Evolutionary conservation across 257 asterid species (phyloP), one percentile per base, ranked within the genome.

Genomic region (Salvia miltiorrhiza): DNA sequence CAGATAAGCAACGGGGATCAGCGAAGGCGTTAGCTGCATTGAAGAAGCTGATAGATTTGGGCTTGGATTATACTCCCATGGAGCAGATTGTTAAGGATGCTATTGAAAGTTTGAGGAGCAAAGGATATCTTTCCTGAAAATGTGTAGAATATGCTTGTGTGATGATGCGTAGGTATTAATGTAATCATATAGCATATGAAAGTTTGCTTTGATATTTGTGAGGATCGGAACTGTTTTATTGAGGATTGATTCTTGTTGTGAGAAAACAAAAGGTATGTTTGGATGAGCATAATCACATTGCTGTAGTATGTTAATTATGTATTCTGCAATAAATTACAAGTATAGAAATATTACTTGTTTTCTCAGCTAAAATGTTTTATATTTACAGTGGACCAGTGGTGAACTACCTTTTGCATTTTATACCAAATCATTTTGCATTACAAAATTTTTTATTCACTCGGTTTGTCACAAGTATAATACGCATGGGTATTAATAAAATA

Each of bases 71-170:
- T 62, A 78, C 73, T 71, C 79, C 95, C n/a, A 72, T 92, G 89
- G 94, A 89, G 67, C 93, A 92, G 68, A 92, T 85, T 65, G 79
- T 92, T 57, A 81, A 76, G 87, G 98, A 92, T 26, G 40, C 95
- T 63, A 89, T 89, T 16, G 89, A 89, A 73, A 84, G 92, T 77
- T 79, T 92, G 87, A 89, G 78, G 85, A 78, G 77, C 77, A 89
- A 80, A 70, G 95, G 94, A 2, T 83, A 80, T 67, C 48, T 89
- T 65, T 77, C 90, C 67, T 86, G 77, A 76, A 69, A 20, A 44
- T 23, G 14, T 23, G 1, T 19, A 28, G 32, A 5, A 4, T 21
- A 3, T 37, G 20, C 33, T 32, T 53, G 48, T 74, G 50, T 17
- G n/a, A n/a, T 49, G 59, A 12, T 35, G 26, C 35, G 35, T 40